Evolutionary conservation across 2,329 filamentous ascomycete genomes (phyloP).

Genomic region (Fusarium ambrosium): DNA sequence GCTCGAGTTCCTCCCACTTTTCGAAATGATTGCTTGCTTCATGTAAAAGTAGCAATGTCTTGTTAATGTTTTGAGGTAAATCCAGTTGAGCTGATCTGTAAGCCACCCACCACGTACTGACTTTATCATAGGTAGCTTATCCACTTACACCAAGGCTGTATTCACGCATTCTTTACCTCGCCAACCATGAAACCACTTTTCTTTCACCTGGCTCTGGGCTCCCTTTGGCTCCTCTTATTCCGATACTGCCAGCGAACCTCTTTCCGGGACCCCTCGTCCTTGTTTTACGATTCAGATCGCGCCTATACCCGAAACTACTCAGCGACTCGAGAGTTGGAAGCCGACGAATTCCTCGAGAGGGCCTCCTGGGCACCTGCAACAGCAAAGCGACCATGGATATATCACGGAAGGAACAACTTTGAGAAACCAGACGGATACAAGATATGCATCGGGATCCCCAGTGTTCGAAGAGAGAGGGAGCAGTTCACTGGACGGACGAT

Average conservation of each 20-base stretch:
- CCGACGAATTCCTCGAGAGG: constrained; percentile 36
- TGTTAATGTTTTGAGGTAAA: not conserved
- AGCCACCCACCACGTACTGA: not conserved
- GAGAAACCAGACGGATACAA: constrained; percentile 9
- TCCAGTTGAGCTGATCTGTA: not conserved
- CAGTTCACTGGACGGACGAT: constrained; percentile 44
- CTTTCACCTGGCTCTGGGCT: not conserved
- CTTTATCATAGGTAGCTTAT: not conserved
- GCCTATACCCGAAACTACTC: constrained; percentile 47
- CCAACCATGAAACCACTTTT: not conserved
- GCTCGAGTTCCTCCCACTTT: not conserved
- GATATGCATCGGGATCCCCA: constrained; percentile 50
- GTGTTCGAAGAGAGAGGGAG: constrained; percentile 42
- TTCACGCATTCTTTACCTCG: not conserved
- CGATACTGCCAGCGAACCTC: constrained; percentile 38
- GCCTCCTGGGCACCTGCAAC: constrained; percentile 5
- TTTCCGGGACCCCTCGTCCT: constrained; percentile 44
- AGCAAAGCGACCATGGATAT: constrained; percentile 12
- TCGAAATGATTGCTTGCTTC: not conserved
- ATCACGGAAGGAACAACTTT: not conserved
- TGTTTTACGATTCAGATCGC: constrained; percentile 42
- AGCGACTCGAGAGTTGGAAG: constrained; percentile 38
- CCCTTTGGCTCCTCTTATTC: constrained; percentile 39
- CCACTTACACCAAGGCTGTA: not conserved
- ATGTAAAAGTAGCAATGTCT: not conserved